Evolutionary conservation across 176 grass and related monocot genomes (phyloP), one percentile per base, ranked within the genome.

Genomic region (Juncus inflexus): DNA sequence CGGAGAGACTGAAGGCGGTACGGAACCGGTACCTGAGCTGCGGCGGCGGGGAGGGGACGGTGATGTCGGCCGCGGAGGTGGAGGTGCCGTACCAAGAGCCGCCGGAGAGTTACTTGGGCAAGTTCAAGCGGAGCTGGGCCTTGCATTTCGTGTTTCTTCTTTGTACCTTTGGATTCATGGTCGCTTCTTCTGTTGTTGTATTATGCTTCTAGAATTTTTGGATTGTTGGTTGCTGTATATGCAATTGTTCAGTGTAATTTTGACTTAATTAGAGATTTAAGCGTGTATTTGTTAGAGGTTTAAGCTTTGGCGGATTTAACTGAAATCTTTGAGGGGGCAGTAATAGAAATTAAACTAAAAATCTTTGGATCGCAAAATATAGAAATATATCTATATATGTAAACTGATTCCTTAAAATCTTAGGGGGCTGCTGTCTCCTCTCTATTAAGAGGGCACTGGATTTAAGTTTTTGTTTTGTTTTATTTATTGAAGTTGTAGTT

Each of bases 71-170:
- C 0, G 82, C 80, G 4, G 92, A 86, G 56, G 74, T 91, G 8
- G 92, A 91, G 74, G 84, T 96, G 61, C 77, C 82, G 2, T 96
- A 96, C 82, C 87, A 96, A 84, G 84, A 96, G 81, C 84, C 91
- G 41, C 87, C 88, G 0, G 84, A 96, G 79, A 83, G 67, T 63
- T 96, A 96, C 75, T 81, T 91, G 2, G 77, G 62, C 42, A 96
- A 96, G 84, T 96, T 96, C 84, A 88, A 67, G 79, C 62, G 91
- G 28, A 91, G 82, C 77, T 96, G 91, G 91, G 87, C 79, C 0
- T 19, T 91, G 50, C 91, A 91, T 73, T 91, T 96, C 47, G 82
- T 69, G 0, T 91, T 96, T 80, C 74, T 96, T 59, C 65, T 96
- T 37, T 59, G 84, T 62, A 96, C 87, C 3, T 96, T 91, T 69